Conservation (phyloP, 1,284 basidiomycete genomes). For the Apiotrichum siamense region DNA sequence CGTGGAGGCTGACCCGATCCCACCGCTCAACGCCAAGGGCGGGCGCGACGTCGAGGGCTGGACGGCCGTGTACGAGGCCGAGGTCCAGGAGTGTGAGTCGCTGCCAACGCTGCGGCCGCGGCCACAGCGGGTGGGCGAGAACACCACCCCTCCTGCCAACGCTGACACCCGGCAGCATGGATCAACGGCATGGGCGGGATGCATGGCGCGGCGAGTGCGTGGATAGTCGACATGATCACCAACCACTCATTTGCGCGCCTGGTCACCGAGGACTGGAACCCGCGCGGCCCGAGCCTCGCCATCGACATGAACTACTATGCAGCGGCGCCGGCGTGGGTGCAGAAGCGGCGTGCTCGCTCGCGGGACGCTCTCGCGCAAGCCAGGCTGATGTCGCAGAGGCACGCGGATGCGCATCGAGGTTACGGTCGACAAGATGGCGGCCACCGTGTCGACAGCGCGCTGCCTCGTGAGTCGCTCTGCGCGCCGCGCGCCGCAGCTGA, state of each 20-base stretch:
- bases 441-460: neutral
- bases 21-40: neutral
- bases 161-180: slow-evolving; percentile 22
- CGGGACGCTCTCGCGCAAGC: too few species aligned
- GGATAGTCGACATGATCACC: slow-evolving; percentile 27
- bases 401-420: slow-evolving; percentile 5
- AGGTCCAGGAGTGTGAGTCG: neutral
- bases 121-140: too few species aligned
- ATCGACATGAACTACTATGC: slow-evolving; percentile 30
- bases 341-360: too few species aligned
- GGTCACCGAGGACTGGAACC: slow-evolving; percentile 19
- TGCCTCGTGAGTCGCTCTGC: slow-evolving; percentile 1
- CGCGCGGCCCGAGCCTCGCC: slow-evolving; percentile 28
- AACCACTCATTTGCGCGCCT: neutral
- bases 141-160: too few species aligned
- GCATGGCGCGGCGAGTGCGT: slow-evolving; percentile 32
- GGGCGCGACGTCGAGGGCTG: neutral
- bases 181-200: slow-evolving; percentile 24
- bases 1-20: neutral
- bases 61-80: neutral
- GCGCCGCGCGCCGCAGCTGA: neutral
- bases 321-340: slow-evolving; percentile 10
- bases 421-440: slow-evolving; percentile 3
- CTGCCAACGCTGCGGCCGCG: neutral
- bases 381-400: slow-evolving; percentile 1